Base-by-base conservation (phyloP, 306 rosid species). In the Medicago ruthenica region DNA sequence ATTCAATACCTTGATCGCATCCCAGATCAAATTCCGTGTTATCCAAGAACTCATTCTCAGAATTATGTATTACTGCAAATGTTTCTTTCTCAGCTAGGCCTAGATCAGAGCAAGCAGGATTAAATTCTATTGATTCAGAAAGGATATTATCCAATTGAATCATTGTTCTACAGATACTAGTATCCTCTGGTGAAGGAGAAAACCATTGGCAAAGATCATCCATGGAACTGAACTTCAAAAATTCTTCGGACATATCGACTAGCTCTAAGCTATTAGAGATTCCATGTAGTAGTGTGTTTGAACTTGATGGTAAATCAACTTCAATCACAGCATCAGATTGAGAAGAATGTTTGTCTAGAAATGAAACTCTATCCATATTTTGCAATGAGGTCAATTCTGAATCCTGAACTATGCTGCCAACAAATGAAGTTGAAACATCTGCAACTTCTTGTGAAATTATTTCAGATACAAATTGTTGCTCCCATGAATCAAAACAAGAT, bases 201-300 rank as follows among this genome's bases (percentile, higher is more conserved):
- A 90, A 81, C 93, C 87, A 90, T 72, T 87, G 91, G 40, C 83
- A 84, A 48, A 92, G 80, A 74, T 87, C 96, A 53, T 94, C 97
- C 75, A 79, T 27, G 9, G 67, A 73, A 54, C 80, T 76, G 73
- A 86, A 67, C 53, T 86, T 81, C 6, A 87, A 82, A 50, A 81
- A 22, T 39, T 84, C 89, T 42, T 80, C 77, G 2, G 73, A 44
- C 77, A 80, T 70, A 65, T 85, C 85, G 59, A 73, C 60, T 9
- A 78, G 74, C 71, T 83, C 82, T 44, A 85, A 54, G 48, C 82
- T 82, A 66, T 81, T 75, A 3, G 80, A 74, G 24, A 78, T 67
- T 70, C 75, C 87, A n/a, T 83, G 60, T n/a, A 59, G 18, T 74
- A 59, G 18, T 76, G 66, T 17, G 34, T 53, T 16, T 20, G 76